Evolutionary conservation across 768 basidiomycete genomes (phyloP).

Genomic region (Suillus decipiens): DNA sequence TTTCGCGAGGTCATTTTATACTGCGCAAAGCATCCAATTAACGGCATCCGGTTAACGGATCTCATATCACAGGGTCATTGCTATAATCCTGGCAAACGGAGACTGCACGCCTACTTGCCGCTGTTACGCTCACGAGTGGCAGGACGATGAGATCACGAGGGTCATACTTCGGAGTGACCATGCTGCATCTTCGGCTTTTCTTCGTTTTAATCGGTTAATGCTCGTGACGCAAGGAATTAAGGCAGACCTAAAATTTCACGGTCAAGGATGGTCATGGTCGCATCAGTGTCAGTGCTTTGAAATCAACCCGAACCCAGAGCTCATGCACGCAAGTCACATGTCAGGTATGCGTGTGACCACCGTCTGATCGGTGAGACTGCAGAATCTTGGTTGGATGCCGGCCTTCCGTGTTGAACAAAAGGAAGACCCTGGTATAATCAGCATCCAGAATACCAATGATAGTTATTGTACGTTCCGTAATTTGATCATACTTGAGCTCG

Average conservation of each 20-base stretch:
- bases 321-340: not conserved
- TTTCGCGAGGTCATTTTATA: slow-evolving; percentile 11
- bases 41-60: not conserved
- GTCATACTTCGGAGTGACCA: not conserved
- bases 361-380: not conserved
- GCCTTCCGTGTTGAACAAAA: not conserved
- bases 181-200: not conserved
- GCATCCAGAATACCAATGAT: not conserved
- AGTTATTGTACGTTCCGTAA: not conserved
- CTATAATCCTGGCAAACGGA: not conserved
- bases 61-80: slow-evolving; percentile 9
- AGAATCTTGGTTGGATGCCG: not conserved
- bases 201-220: not conserved
- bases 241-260: not conserved
- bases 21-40: too few relatives aligned
- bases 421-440: not conserved
- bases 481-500: not conserved
- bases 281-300: not conserved
- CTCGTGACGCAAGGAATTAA: not conserved
- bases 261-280: not conserved
- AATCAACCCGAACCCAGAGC: not conserved
- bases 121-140: not conserved
- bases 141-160: slow-evolving; percentile 8
- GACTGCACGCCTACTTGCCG: not conserved
- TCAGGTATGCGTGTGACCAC: not conserved